Base-by-base conservation (phyloP, 2,329 filamentous ascomycete species). In the Aspergillus brasiliensis region DNA sequence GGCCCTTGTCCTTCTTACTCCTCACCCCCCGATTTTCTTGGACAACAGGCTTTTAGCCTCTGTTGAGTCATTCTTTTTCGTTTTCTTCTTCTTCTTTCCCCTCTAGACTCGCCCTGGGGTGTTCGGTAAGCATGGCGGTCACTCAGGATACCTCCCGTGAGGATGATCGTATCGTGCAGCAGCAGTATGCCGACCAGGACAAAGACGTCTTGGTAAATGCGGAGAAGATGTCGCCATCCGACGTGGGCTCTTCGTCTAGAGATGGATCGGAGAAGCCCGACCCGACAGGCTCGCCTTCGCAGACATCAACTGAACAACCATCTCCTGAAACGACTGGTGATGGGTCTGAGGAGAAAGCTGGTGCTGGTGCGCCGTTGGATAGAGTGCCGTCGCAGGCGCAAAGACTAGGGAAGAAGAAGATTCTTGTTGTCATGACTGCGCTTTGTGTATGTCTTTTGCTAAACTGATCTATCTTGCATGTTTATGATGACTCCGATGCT, bases 341-440 rank as follows among this genome's bases (percentile, higher is more conserved):
- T 54, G 65, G 34, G 11, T 51, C 59, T 8, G 51, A 57, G 2
- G 69, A 69, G 51, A 69, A 66, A 19, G 49, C 61, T 15, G 17
- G 58, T 6, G 60, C 61, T 7, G 68, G 68, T 5, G 62, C 64
- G 3, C 58, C 71, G 25, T 62, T 75, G n/a, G 71, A 73, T 38
- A 67, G 68, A n/a, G 67, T 68, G 5, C 68, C 71, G 8, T 78
- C 77, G 1, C 73, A 76, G 64, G 75, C 76, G 5, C 70, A 74
- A 8, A 74, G 71, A 44, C 67, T 80, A 66, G 72, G 75, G 21
- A 78, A 74, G 64, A 75, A 75, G 53, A 74, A 78, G 65, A 75
- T 78, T 31, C 57, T 71, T 10, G 66, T 79, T 21, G 76, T 80
- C 38, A 78, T 80, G 74, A 64, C 68, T 11, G 77, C 77, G 5